A percentile compares a stretch with the other conserved stretches of the same genome.
phyloP scores from a whole-genome alignment of 2,329 filamentous ascomycete genomes.

The Pseudogymnoascus sp. region DNA sequence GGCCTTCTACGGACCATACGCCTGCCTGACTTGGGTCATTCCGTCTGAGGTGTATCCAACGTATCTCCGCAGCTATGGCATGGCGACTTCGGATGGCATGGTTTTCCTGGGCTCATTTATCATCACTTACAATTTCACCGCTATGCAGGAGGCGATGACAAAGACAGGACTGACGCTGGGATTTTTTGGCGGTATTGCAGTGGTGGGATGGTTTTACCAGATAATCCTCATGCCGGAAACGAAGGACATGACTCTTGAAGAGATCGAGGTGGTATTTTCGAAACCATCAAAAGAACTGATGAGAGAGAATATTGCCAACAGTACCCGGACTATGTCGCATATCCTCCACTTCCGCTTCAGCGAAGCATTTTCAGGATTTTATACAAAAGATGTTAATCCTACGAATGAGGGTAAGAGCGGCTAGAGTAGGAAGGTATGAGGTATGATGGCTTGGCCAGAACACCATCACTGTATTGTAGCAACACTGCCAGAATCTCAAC shows the following conservation, averaged over 20 bases:
- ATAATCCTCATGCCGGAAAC: constrained; percentile 69
- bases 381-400: neutral
- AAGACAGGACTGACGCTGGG: constrained; percentile 57
- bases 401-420: neutral
- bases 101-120: constrained; percentile 65
- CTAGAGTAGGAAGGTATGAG: neutral
- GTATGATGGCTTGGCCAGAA: neutral
- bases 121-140: constrained; percentile 66
- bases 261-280: constrained; percentile 60
- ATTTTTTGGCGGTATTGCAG: constrained; percentile 68
- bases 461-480: neutral
- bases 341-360: neutral
- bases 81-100: constrained; percentile 60
- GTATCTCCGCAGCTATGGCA: constrained; percentile 63
- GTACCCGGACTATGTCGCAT: neutral
- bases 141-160: constrained; percentile 59
- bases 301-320: constrained; percentile 41
- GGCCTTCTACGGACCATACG: constrained; percentile 60
- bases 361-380: neutral
- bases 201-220: constrained; percentile 63
- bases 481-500: neutral
- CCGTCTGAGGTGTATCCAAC: constrained; percentile 65
- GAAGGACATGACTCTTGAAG: constrained; percentile 57
- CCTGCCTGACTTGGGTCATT: constrained; percentile 56
- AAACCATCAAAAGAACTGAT: constrained; percentile 55